Evolutionary conservation across 2,329 filamentous ascomycete genomes (phyloP).

Genomic region (Diaporthe sp.): DNA sequence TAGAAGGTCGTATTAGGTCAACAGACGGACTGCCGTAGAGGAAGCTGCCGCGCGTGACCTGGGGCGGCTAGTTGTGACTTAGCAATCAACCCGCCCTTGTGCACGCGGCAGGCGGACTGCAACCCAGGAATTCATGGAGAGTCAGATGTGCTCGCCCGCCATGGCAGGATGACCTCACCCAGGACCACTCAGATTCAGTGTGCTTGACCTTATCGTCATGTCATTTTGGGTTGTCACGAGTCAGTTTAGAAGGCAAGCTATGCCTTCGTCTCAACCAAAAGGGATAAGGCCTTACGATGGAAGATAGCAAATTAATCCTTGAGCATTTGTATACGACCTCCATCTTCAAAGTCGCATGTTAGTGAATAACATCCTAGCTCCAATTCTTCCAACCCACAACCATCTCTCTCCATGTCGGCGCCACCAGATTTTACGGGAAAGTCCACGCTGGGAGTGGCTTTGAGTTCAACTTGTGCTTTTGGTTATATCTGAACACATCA

Average conservation of each 20-base stretch:
- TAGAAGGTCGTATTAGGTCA: slow-evolving; percentile 1
- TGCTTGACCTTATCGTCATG: slow-evolving; percentile 15
- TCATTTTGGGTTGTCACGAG: not conserved
- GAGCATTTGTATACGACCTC: not conserved
- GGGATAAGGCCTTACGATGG: not conserved
- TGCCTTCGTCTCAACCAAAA: not conserved
- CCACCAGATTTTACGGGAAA: not conserved
- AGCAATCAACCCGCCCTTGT: slow-evolving; percentile 13
- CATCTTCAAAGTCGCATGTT: not conserved
- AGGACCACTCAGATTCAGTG: slow-evolving; percentile 1
- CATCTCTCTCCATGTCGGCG: not conserved
- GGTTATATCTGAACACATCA: not conserved
- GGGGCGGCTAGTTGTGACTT: slow-evolving; percentile 13
- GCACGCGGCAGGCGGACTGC: slow-evolving; percentile 15
- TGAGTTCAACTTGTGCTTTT: not conserved
- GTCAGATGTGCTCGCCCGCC: slow-evolving; percentile 22
- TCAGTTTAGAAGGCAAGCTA: not conserved
- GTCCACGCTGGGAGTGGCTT: not conserved
- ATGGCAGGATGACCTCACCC: slow-evolving; percentile 15
- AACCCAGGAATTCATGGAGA: not conserved
- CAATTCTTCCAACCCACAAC: not conserved
- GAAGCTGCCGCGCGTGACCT: slow-evolving; percentile 18
- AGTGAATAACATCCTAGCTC: not conserved
- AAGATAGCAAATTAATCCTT: not conserved
- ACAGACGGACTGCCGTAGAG: not conserved